Evolutionary conservation across 495 filamentous ascomycete species (phyloP).

Genomic region (Penicillium ochrochloron): DNA sequence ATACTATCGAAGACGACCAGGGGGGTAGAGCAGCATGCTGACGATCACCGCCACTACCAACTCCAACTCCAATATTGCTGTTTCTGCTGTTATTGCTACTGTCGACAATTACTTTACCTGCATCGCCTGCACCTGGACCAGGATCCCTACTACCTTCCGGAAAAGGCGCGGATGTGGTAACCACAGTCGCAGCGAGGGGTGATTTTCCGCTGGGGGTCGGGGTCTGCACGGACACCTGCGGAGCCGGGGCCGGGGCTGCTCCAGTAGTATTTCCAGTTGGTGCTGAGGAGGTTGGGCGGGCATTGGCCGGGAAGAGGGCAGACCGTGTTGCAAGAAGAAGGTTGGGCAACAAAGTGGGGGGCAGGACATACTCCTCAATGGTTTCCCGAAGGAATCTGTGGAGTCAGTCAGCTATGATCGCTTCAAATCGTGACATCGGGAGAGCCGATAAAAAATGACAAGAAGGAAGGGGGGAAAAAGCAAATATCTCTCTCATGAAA

Average conservation of each 20-base stretch:
- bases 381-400: conserved; percentile 75
- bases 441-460: conserved; percentile 13
- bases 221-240: conserved; percentile 37
- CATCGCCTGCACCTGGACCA: conserved; percentile 14
- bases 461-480: conserved; percentile 22
- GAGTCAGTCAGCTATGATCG: conserved; percentile 36
- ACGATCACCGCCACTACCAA: conserved; percentile 17
- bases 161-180: conserved; percentile 5
- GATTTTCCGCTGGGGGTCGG: conserved; percentile 27
- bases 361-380: conserved; percentile 66
- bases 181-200: conserved; percentile 15
- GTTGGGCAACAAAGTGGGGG: conserved; percentile 70
- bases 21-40: not conserved
- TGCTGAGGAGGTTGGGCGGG: conserved; percentile 42
- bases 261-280: conserved; percentile 29
- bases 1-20: not conserved
- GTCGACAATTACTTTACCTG: conserved; percentile 24
- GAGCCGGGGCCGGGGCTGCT: conserved; percentile 30
- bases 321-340: conserved; percentile 73
- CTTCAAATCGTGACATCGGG: conserved; percentile 31
- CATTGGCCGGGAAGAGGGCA: conserved; percentile 80
- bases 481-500: conserved; percentile 11
- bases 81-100: conserved; percentile 21
- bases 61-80: conserved; percentile 6
- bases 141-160: conserved; percentile 15